Evolutionary conservation across 1,284 basidiomycete genomes (phyloP), one percentile per base, ranked within the genome.

Genomic region (Sporisorium graminicola): DNA sequence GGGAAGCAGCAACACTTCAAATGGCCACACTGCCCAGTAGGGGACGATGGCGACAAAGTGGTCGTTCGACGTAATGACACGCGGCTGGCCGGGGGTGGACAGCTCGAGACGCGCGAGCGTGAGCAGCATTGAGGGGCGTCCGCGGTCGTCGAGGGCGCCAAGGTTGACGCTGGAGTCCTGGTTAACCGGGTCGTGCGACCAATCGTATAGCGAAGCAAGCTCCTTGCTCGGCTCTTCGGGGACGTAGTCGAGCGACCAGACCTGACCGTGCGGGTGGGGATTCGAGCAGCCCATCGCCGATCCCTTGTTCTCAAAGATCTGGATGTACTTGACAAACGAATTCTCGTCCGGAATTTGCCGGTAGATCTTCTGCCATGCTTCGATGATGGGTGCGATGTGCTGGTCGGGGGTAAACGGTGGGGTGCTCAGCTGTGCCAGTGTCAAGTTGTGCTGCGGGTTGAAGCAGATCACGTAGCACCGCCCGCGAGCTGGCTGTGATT

Each of bases 11-110:
- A 98, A 87, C 16, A 93, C 88, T 86, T 98, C 95, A 82, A 92
- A 98, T 0, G 95, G 95, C 95, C 95, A 98, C 31, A 91, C 90
- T 1, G 95, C 95, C 95, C 95, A 98, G 91, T 93, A 98, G 0
- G 95, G 95, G 0, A 98, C 94, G 6, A 98, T 84, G 0, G 92
- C 94, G 5, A 94, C 88, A 90, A 94, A 98, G 80, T 94, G 89
- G 5, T 91, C 89, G 79, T 94, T 93, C 85, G 71, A 68, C 35
- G 91, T 86, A 2, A 97, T 91, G 26, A 95, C 87, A 2, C 95
- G 89, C 4, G 83, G 83, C 26, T 63, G 62, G 12, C 90, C 89
- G 52, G 88, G 87, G 5, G 88, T 86, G 13, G 84, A 80, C 0
- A 91, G 87, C 85, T 98, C 95, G 50, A 90, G 88, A 63, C 91